Evolutionary conservation across 768 basidiomycete species (phyloP).

Genomic region (Lactifluus pinguis): DNA sequence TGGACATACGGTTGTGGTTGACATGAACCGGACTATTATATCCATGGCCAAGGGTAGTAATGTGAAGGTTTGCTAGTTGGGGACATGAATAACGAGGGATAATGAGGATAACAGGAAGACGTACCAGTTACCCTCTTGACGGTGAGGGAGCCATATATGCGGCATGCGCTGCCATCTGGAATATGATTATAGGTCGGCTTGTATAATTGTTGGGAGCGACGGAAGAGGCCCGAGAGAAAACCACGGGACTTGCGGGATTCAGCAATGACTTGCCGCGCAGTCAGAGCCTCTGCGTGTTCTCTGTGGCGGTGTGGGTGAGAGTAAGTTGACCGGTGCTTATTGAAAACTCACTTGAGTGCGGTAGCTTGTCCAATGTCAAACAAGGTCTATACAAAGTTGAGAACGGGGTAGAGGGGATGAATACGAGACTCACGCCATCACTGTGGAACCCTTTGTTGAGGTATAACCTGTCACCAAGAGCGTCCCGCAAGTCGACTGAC

Average conservation of each 20-base stretch:
- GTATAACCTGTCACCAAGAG: conserved; percentile 85
- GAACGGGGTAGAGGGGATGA: not conserved
- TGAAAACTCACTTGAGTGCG: conserved; percentile 38
- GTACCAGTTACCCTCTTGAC: too few relatives aligned
- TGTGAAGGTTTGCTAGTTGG: too few relatives aligned
- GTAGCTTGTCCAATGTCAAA: conserved; percentile 83
- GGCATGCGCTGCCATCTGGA: too few relatives aligned
- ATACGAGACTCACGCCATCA: conserved; percentile 49
- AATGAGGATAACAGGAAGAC: too few relatives aligned
- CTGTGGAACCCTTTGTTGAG: conserved; percentile 71
- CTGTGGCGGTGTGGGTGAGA: too few relatives aligned
- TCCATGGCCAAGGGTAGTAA: too few relatives aligned
- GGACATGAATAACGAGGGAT: too few relatives aligned
- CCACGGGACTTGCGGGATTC: conserved; percentile 73
- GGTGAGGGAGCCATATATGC: too few relatives aligned
- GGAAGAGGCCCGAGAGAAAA: conserved; percentile 51
- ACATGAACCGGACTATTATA: too few relatives aligned
- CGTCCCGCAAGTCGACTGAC: conserved; percentile 84
- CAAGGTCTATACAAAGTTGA: conserved; percentile 39
- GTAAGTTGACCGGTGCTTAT: conserved; percentile 17
- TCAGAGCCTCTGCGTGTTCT: conserved; percentile 55
- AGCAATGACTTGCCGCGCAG: conserved; percentile 57
- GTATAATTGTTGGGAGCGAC: conserved; percentile 38
- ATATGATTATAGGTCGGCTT: conserved; percentile 73
- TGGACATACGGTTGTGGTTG: too few relatives aligned